A percentile compares a stretch with the other conserved stretches of the same genome.
These are phyloP conservation scores for Cynanchum wilfordii DNA, from an alignment of 257 asterid species.

Conservation along the genomic window DNA sequence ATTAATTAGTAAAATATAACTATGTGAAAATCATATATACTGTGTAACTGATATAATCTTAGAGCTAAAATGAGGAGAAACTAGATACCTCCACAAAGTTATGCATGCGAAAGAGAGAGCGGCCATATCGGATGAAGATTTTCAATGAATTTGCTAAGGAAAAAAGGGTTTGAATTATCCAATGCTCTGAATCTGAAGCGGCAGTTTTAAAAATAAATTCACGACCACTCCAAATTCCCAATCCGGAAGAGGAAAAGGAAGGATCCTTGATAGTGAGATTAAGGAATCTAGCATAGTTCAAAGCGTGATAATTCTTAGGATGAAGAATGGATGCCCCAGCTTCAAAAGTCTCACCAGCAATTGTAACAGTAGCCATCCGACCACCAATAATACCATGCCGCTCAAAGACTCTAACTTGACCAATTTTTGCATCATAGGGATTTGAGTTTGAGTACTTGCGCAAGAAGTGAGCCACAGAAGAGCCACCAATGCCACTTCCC, in stretches of 20 bases:
- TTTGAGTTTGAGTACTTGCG: constrained; percentile 60
- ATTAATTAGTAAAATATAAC: background rate
- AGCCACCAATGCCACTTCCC: constrained; percentile 97
- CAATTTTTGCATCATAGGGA: constrained; percentile 21
- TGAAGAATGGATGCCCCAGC: constrained; percentile 94
- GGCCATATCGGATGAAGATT: constrained; percentile 60
- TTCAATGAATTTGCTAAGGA: constrained; percentile 54
- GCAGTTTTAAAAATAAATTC: constrained; percentile 64
- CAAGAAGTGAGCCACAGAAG: constrained; percentile 93
- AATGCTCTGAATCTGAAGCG: constrained; percentile 37
- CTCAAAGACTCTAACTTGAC: constrained; percentile 58
- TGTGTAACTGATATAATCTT: background rate
- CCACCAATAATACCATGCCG: constrained; percentile 69
- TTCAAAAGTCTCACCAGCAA: constrained; percentile 78
- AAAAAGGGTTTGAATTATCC: constrained; percentile 44
- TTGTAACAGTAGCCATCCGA: constrained; percentile 84
- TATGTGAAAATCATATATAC: background rate
- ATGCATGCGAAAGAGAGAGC: constrained; percentile 67
- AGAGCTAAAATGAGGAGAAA: background rate
- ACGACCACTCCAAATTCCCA: constrained; percentile 84
- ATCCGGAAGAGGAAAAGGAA: constrained; percentile 22
- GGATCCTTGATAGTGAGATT: constrained; percentile 42
- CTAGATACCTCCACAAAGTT: constrained; percentile 59
- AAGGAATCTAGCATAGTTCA: constrained; percentile 48
- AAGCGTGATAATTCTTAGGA: constrained; percentile 76